Conservation (phyloP, 2,329 filamentous ascomycete species). For the Biscogniauxia sp. region DNA sequence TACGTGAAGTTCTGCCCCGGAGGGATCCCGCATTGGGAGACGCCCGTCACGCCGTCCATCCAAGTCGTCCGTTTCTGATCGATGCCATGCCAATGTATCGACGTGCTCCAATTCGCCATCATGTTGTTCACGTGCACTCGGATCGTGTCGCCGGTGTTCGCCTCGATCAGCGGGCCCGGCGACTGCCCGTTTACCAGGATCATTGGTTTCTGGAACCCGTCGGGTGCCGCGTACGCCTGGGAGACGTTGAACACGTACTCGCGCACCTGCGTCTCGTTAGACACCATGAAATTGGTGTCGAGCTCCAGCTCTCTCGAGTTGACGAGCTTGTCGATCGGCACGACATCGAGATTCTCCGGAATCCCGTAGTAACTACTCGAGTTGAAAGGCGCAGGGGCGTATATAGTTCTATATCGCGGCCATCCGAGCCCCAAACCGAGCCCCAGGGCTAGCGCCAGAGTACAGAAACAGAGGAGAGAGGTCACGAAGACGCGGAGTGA, state of each 20-base stretch:
- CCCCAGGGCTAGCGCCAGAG: constrained; percentile 20
- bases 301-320: constrained; percentile 31
- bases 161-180: constrained; percentile 45
- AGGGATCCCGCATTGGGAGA: constrained; percentile 60
- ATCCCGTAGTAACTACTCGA: constrained; percentile 23
- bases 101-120: constrained; percentile 41
- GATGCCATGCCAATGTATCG: constrained; percentile 68
- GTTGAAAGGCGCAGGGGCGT: constrained; percentile 8
- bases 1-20: constrained; percentile 57
- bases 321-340: constrained; percentile 25
- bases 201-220: constrained; percentile 38
- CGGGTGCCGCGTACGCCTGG: constrained; percentile 32
- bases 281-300: constrained; percentile 23
- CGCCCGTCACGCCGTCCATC: constrained; percentile 64
- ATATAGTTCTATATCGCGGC: constrained; percentile 9
- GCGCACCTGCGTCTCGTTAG: constrained; percentile 17
- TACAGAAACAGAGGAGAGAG: constrained; percentile 18
- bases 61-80: constrained; percentile 61
- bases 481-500: constrained; percentile 21
- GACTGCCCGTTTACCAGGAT: constrained; percentile 40
- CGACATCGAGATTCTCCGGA: constrained; percentile 19
- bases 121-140: constrained; percentile 40
- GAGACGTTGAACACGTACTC: constrained; percentile 35
- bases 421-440: constrained; percentile 24
- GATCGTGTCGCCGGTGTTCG: constrained; percentile 42